phyloP scores from a whole-genome alignment of 805 yeast species.

The Suhomyces sp. region DNA sequence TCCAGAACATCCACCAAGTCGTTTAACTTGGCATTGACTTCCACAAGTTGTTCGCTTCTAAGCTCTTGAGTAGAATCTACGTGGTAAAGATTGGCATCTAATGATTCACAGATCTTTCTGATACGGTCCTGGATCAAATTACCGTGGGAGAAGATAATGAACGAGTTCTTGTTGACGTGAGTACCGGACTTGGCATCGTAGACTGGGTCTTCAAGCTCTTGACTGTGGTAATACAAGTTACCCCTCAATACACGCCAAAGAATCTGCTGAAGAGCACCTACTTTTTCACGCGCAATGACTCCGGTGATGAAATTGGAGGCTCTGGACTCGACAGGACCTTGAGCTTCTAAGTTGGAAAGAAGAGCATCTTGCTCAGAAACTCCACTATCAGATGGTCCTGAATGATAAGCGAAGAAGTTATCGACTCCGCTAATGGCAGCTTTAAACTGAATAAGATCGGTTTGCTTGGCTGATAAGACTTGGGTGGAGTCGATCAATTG shows the following conservation, averaged over 20 bases:
- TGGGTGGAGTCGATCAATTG: constrained; percentile 71
- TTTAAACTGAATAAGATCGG: constrained; percentile 67
- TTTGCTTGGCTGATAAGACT: constrained; percentile 58
- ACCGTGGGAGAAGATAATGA: constrained; percentile 92
- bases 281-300: constrained; percentile 69
- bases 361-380: constrained; percentile 37
- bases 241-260: constrained; percentile 94
- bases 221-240: constrained; percentile 73
- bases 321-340: constrained; percentile 23
- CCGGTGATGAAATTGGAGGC: constrained; percentile 63
- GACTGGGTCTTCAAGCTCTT: constrained; percentile 67
- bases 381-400: constrained; percentile 17
- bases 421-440: constrained; percentile 41
- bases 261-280: constrained; percentile 72
- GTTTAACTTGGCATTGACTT: constrained; percentile 24
- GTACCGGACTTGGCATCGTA: constrained; percentile 58
- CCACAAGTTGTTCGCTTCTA: constrained; percentile 30
- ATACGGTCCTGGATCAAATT: constrained; percentile 66
- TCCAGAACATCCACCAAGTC: constrained; percentile 36
- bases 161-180: constrained; percentile 69
- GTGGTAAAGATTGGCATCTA: constrained; percentile 75
- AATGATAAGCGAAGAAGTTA: constrained; percentile 24
- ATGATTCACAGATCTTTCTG: constrained; percentile 79
- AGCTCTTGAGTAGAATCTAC: constrained; percentile 42
- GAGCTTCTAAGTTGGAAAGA: constrained; percentile 38